These are phyloP conservation scores for Cladosporium sp. DNA, from an alignment of 2,329 filamentous ascomycete genomes.

Conservation along the genomic window DNA sequence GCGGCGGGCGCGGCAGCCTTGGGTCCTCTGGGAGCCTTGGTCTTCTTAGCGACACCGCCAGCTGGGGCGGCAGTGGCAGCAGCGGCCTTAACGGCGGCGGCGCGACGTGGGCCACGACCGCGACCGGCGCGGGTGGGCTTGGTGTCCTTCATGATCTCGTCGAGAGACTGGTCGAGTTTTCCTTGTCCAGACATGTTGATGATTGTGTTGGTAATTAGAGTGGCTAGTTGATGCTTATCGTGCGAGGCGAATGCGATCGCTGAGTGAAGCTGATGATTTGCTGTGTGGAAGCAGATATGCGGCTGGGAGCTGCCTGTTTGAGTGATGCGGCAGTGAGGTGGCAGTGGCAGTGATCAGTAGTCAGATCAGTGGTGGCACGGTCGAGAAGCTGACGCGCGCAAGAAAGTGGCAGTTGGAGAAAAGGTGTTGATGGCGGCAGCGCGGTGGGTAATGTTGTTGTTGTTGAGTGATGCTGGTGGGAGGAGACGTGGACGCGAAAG, in stretches of 20 bases:
- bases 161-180: slow-evolving; percentile 95
- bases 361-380: slow-evolving; percentile 6
- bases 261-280: slow-evolving; percentile 6
- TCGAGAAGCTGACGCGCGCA: slow-evolving; percentile 3
- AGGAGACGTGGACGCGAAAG: slow-evolving; percentile 8
- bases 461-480: slow-evolving; percentile 14
- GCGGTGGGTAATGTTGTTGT: background rate
- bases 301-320: slow-evolving; percentile 16
- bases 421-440: slow-evolving; percentile 5
- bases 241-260: slow-evolving; percentile 11
- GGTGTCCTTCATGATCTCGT: slow-evolving; percentile 88
- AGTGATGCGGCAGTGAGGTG: slow-evolving; percentile 13
- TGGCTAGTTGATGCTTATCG: background rate
- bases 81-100: slow-evolving; percentile 54
- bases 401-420: slow-evolving; percentile 17
- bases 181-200: slow-evolving; percentile 67
- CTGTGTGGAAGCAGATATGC: background rate
- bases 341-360: slow-evolving; percentile 13
- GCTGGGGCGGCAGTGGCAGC: slow-evolving; percentile 64
- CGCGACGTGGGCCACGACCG: slow-evolving; percentile 44
- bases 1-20: slow-evolving; percentile 54
- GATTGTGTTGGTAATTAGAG: background rate
- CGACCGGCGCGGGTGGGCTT: slow-evolving; percentile 48
- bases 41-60: slow-evolving; percentile 79
- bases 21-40: slow-evolving; percentile 58